Percentiles rank a stretch among this genome's conserved stretches.
Evolutionary conservation across 805 yeast genomes (phyloP).

Genomic region (Cyberlindnera misumaiensis): DNA sequence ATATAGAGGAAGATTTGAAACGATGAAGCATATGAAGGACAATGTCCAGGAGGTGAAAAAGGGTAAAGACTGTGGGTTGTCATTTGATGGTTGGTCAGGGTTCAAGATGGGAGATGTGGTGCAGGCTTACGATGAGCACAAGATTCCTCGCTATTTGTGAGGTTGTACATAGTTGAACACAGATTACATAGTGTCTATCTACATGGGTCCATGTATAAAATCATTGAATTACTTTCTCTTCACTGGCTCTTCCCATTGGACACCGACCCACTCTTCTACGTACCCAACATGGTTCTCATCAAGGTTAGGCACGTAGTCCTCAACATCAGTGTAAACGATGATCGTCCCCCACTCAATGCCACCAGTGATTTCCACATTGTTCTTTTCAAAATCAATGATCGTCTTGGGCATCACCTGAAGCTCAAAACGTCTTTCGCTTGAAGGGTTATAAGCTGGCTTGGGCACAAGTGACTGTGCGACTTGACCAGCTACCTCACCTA

Average conservation of each 20-base stretch:
- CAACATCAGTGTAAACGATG: constrained; percentile 67
- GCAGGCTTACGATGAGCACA: constrained; percentile 63
- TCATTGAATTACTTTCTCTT: not conserved
- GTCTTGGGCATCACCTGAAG: constrained; percentile 92
- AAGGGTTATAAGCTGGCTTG: constrained; percentile 52
- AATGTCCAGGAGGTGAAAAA: constrained; percentile 71
- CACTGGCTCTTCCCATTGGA: constrained; percentile 68
- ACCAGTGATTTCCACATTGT: constrained; percentile 33
- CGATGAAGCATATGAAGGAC: constrained; percentile 77
- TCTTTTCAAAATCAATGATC: constrained; percentile 70
- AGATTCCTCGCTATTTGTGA: constrained; percentile 42
- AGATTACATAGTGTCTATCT: not conserved
- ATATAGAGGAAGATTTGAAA: constrained; percentile 55
- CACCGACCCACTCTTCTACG: constrained; percentile 73
- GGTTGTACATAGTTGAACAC: constrained; percentile 1
- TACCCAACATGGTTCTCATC: constrained; percentile 71
- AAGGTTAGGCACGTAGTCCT: constrained; percentile 51
- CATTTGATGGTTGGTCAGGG: constrained; percentile 60
- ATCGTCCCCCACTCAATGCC: constrained; percentile 99
- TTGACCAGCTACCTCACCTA: constrained; percentile 45
- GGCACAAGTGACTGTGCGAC: constrained; percentile 42
- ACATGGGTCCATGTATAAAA: no score
- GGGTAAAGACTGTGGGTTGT: constrained; percentile 87
- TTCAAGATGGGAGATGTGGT: constrained; percentile 72
- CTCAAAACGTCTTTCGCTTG: constrained; percentile 62